Percentiles rank a stretch among this genome's conserved stretches.
phyloP scores from a whole-genome alignment of 2,329 filamentous ascomycete species.

The Aspergillus bombycis region DNA sequence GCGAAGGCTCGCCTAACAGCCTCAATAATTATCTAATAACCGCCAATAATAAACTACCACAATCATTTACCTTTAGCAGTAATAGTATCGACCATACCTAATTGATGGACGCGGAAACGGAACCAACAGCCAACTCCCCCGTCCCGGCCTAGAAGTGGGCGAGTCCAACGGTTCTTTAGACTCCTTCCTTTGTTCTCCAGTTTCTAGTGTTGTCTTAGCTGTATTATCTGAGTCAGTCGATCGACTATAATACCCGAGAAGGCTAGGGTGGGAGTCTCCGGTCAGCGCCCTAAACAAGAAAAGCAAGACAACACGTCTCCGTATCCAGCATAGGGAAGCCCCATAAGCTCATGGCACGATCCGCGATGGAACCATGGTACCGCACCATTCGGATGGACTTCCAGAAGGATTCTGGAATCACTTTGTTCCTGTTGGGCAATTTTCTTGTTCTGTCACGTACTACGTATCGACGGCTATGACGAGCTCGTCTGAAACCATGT shows the following conservation, averaged over 20 bases:
- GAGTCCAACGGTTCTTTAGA: constrained; percentile 18
- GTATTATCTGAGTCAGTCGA: constrained; percentile 11
- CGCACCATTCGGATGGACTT: constrained; percentile 6
- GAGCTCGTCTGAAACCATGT: background rate
- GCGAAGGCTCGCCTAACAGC: background rate
- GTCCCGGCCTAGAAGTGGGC: background rate
- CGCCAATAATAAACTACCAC: background rate
- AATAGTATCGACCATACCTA: background rate
- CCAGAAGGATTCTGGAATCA: constrained; percentile 14
- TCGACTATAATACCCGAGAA: constrained; percentile 7
- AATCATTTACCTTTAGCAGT: background rate
- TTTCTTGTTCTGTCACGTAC: background rate
- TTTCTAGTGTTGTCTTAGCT: constrained; percentile 25
- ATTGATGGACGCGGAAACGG: constrained; percentile 18
- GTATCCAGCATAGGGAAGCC: background rate
- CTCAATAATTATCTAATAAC: constrained; percentile 7
- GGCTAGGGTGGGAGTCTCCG: background rate
- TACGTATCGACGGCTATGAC: background rate
- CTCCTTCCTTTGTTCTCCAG: constrained; percentile 11
- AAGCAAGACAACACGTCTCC: background rate
- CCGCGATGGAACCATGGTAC: constrained; percentile 9
- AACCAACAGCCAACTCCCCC: constrained; percentile 15
- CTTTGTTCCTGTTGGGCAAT: background rate
- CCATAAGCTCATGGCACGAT: constrained; percentile 12
- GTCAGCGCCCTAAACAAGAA: background rate